These are phyloP conservation scores for Auricularia sp. DNA, from an alignment of 768 basidiomycete species.

Conservation along the genomic window DNA sequence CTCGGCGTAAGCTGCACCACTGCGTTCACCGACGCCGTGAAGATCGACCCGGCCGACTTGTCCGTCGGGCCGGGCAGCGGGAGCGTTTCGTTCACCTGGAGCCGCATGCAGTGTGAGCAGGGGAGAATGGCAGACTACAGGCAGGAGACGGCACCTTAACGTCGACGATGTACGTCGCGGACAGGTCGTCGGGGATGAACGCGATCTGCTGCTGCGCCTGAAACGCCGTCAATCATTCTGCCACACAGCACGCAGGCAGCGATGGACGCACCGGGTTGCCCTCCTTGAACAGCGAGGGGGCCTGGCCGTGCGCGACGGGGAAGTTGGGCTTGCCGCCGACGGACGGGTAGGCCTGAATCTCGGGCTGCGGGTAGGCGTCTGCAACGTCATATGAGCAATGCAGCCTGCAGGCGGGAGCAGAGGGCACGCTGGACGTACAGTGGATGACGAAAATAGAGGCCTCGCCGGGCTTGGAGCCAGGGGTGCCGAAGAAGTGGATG, in stretches of 20 bases:
- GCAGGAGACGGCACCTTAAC: conserved; percentile 35
- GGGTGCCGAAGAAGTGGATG: conserved; percentile 70
- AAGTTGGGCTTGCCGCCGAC: conserved; percentile 38
- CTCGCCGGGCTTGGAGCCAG: conserved; percentile 53
- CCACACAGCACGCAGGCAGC: not conserved
- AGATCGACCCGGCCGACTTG: conserved; percentile 50
- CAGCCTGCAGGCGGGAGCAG: not conserved
- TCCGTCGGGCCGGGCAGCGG: conserved; percentile 46
- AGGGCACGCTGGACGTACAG: conserved; percentile 38
- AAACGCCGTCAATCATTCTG: not conserved
- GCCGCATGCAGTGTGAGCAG: too few species aligned
- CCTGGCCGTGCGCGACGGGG: conserved; percentile 59
- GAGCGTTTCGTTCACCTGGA: conserved; percentile 53
- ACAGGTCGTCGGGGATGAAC: conserved; percentile 66
- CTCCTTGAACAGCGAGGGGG: conserved; percentile 56
- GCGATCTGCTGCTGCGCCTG: conserved; percentile 67
- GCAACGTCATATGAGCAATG: conserved; percentile 1
- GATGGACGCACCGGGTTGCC: conserved; percentile 30
- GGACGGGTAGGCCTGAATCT: conserved; percentile 45
- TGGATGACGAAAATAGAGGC: conserved; percentile 81
- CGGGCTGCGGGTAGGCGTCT: conserved; percentile 77
- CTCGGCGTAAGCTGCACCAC: conserved; percentile 59
- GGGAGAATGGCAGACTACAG: too few species aligned
- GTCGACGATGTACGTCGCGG: conserved; percentile 62
- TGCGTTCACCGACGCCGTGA: conserved; percentile 49